Conservation (phyloP, 2,329 filamentous ascomycete species). For the Westerdykella sp. region DNA sequence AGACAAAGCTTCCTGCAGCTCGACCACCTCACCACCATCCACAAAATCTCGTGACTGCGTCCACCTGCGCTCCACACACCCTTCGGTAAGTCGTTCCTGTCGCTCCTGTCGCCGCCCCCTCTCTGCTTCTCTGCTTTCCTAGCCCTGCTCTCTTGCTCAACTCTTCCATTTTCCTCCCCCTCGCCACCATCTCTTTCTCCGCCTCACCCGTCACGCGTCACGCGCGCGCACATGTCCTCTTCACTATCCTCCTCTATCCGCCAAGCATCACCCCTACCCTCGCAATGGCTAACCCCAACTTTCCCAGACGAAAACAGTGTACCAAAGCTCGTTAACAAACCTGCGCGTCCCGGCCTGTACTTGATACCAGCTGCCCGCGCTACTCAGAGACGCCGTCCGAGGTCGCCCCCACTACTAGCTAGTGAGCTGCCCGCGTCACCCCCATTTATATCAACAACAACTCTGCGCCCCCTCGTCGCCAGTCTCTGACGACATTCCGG, state of each 20-base stretch:
- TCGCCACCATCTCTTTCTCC: too few relatives aligned
- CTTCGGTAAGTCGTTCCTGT: neutral
- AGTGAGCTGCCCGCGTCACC: conserved; percentile 11
- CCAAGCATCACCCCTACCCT: too few relatives aligned
- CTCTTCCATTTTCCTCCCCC: too few relatives aligned
- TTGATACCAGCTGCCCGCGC: conserved; percentile 13
- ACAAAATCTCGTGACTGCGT: conserved; percentile 30
- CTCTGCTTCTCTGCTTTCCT: neutral
- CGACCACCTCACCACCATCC: conserved; percentile 18
- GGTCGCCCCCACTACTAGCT: conserved; percentile 8
- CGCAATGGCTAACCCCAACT: conserved; percentile 13
- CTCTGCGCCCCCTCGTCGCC: neutral
- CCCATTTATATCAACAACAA: too few relatives aligned
- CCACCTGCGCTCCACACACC: conserved; percentile 19
- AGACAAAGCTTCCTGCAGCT: conserved; percentile 2
- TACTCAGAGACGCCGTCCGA: conserved; percentile 13
- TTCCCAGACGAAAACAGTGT: conserved; percentile 14
- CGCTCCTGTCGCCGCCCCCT: neutral
- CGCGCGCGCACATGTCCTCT: too few relatives aligned
- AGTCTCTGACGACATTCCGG: neutral
- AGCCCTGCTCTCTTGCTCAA: neutral
- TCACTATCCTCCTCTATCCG: neutral
- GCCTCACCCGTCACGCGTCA: too few relatives aligned
- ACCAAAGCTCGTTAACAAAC: conserved; percentile 17
- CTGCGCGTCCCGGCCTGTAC: neutral